These are phyloP conservation scores for Selenicereus undatus DNA, from an alignment of 148 eudicot genomes.

Conservation along the genomic window DNA sequence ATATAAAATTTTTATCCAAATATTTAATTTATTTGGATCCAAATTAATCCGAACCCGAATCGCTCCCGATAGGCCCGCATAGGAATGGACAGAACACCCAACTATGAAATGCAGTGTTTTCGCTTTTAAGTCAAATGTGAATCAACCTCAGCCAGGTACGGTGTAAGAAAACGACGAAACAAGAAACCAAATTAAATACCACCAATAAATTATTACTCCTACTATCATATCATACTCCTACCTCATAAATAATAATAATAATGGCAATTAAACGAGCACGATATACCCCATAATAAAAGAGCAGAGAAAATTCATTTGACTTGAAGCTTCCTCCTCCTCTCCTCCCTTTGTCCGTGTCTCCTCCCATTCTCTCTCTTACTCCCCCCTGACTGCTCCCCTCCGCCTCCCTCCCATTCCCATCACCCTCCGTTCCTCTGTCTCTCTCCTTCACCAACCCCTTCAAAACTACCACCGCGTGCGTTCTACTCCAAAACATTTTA, in stretches of 20 bases:
- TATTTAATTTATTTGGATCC: no score
- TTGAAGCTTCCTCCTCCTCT: conserved; percentile 29
- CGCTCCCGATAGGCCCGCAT: no score
- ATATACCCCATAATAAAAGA: background rate
- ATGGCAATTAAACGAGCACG: no score
- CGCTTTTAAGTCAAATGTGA: background rate
- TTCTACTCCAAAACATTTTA: background rate
- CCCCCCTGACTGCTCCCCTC: no score
- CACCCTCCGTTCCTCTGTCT: conserved; percentile 4
- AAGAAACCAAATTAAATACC: background rate
- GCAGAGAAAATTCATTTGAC: background rate
- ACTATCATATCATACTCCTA: no score
- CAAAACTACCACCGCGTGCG: conserved; percentile 7
- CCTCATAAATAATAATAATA: no score
- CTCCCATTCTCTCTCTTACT: background rate
- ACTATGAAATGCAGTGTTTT: background rate
- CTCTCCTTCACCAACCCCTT: background rate
- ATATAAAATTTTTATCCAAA: no score
- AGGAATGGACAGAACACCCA: no score
- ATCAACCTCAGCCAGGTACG: background rate
- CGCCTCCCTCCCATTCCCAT: conserved; percentile 10
- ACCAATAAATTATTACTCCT: no score
- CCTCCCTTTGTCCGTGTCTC: background rate
- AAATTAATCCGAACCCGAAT: no score
- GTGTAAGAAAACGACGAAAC: background rate